Conservation (phyloP, 805 yeast species). For the Hanseniaspora valbyensis region DNA sequence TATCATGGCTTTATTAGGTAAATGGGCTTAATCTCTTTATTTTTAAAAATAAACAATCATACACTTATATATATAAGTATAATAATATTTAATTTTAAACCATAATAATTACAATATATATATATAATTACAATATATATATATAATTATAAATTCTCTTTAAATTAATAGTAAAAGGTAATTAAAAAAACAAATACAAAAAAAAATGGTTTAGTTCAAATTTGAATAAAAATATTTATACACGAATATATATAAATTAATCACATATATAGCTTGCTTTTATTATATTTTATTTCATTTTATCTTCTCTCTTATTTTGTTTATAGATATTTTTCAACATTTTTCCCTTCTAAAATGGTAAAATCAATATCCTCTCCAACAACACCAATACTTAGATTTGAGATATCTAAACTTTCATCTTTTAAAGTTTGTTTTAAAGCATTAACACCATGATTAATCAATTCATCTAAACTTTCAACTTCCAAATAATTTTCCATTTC, state of each 20-base stretch:
- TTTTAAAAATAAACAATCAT: not conserved
- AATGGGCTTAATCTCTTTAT: constrained; percentile 65
- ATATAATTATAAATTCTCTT: not conserved
- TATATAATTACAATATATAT: not conserved
- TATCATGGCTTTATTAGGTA: constrained; percentile 64
- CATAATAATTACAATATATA: not conserved
- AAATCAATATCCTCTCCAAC: constrained; percentile 77
- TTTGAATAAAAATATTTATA: too few relatives aligned
- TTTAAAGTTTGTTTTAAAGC: constrained; percentile 92
- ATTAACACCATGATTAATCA: constrained; percentile 74
- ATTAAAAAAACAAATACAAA: too few relatives aligned
- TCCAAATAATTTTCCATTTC: constrained; percentile 57
- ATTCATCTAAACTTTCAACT: constrained; percentile 51
- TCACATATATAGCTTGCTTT: too few relatives aligned
- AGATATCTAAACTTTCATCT: constrained; percentile 76
- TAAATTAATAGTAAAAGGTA: too few relatives aligned
- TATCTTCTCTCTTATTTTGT: too few relatives aligned
- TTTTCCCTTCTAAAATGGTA: constrained; percentile 74
- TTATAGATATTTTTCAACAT: constrained; percentile 38
- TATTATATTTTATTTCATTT: too few relatives aligned
- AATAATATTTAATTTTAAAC: too few relatives aligned
- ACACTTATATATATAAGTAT: too few relatives aligned
- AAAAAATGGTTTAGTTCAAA: too few relatives aligned
- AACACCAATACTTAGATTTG: constrained; percentile 81
- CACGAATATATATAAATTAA: too few relatives aligned